phyloP scores from a whole-genome alignment of 306 rosid species.

The Citrullus amarus region DNA sequence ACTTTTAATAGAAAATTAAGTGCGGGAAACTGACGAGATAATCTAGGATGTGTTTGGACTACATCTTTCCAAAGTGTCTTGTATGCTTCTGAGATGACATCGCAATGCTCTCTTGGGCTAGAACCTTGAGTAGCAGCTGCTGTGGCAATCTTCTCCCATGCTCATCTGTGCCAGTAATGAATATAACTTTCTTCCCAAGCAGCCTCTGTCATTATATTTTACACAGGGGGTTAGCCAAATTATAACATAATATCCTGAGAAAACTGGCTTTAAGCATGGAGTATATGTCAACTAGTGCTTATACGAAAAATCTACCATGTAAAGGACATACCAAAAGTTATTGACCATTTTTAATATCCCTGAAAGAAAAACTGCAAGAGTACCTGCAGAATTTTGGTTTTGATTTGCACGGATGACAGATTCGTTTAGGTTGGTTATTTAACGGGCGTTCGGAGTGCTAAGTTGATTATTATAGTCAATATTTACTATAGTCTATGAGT shows the following conservation, averaged over 20 bases:
- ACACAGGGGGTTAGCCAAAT: constrained; percentile 5
- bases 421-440: too few species aligned
- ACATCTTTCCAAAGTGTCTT: constrained; percentile 77
- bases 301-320: too few species aligned
- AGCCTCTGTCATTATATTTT: constrained; percentile 43
- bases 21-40: neutral
- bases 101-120: constrained; percentile 65
- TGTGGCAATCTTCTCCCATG: constrained; percentile 95
- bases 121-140: constrained; percentile 74
- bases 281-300: neutral
- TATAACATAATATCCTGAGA: neutral
- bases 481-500: too few species aligned
- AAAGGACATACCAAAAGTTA: too few species aligned
- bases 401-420: too few species aligned
- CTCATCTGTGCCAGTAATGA: constrained; percentile 88
- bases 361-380: too few species aligned
- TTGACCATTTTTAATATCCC: too few species aligned
- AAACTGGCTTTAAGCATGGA: too few species aligned
- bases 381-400: too few species aligned
- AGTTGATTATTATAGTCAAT: too few species aligned
- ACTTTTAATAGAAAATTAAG: neutral
- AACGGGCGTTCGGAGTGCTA: too few species aligned
- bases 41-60: constrained; percentile 7
- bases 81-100: constrained; percentile 60
- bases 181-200: constrained; percentile 61